phyloP scores from a whole-genome alignment of 192 early-diverging fungal species.

The Coemansia pectinata region DNA sequence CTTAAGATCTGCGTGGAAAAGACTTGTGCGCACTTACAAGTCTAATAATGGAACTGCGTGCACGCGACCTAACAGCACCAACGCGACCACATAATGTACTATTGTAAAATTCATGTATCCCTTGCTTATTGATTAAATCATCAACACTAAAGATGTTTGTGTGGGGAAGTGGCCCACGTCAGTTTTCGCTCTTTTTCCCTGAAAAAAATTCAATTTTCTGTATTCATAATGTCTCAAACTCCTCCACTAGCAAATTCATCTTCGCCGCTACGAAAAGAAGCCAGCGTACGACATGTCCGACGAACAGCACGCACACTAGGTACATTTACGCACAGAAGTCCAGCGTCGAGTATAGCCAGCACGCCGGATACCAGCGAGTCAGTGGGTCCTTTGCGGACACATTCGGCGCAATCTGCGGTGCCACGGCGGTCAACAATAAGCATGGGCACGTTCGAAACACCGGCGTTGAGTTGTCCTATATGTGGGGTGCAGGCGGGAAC shows the following conservation, averaged over 20 bases:
- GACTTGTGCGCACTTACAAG: conserved; percentile 41
- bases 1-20: conserved; percentile 52
- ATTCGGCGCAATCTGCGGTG: neutral
- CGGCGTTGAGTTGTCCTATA: conserved; percentile 35
- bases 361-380: neutral
- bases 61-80: neutral
- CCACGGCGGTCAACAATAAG: conserved; percentile 5
- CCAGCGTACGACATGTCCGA: conserved; percentile 27
- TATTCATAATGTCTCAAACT: conserved; percentile 17
- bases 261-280: conserved; percentile 12
- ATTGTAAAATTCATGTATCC: neutral
- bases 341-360: neutral
- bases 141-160: too few relatives aligned
- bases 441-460: neutral
- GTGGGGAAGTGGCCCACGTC: too few relatives aligned
- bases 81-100: neutral
- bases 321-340: neutral
- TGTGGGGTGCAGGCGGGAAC: conserved; percentile 53
- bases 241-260: neutral
- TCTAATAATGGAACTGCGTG: neutral
- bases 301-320: conserved; percentile 40
- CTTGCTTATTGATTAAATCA: too few relatives aligned
- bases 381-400: neutral
- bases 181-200: neutral
- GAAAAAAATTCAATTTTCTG: neutral